Evolutionary conservation across 2,329 filamentous ascomycete species (phyloP), one percentile per base, ranked within the genome.

Genomic region (Trematosphaeria pertusa): DNA sequence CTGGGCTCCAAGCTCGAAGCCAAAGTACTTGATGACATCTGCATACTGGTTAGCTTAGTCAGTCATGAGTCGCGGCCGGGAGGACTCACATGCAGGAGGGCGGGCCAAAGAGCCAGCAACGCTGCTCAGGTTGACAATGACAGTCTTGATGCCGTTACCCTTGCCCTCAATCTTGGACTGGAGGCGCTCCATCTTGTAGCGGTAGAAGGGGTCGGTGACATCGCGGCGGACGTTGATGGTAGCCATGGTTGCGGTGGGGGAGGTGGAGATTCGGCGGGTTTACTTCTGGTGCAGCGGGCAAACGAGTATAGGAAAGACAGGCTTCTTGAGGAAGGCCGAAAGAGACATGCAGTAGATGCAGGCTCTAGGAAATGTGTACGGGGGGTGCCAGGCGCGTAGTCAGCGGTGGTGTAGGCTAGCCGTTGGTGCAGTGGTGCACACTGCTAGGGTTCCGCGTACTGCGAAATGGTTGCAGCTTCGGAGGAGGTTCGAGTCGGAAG

Each of bases 91-190:
- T 70, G 90, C 82, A 58, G 92, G 91, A 57, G 93, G 93, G 65
- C 94, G 93, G 67, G 90, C 91, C 63, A 99, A 86, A 55, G 93
- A 95, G 69, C 89, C 82, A 65, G 93, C 92, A 63, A 99, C 91
- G 72, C 89, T 95, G 82, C 87, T 90, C 72, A 99, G 79, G 78
- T 99, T 99, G 83, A 96, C 91, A 65, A 99, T 87, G 70, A 99
- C 94, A 66, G 75, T 99, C 83, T 99, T 99, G 86, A 99, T 99
- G 72, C 94, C 94, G 80, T 99, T 99, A 63, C 94, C 94, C 79
- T 99, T 99, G 78, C 94, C 94, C 80, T 99, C 94, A 67, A 99
- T 95, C 84, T 99, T 99, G 75, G 94, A 96, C 82, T 96, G 91
- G 73, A 99, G 81, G 67, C 87, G 88, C 81, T 97, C 94, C 94